Evolutionary conservation across 2,329 filamentous ascomycete species (phyloP).

Genomic region (Herpotrichia juniperi): DNA sequence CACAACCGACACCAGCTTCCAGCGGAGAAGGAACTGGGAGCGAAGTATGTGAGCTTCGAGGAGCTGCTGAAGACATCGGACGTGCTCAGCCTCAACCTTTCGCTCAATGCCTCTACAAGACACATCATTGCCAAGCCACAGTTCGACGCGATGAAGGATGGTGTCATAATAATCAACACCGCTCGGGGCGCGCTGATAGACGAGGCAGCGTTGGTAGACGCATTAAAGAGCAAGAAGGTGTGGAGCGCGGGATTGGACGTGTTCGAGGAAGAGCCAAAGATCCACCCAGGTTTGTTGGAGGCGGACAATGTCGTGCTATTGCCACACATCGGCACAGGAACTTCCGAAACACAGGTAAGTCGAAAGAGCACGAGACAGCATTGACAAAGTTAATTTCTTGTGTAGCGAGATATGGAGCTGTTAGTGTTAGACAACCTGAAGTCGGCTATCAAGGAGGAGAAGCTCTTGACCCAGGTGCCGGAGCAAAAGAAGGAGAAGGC

Average conservation of each 20-base stretch:
- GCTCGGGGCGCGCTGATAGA: slow-evolving; percentile 64
- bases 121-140: slow-evolving; percentile 60
- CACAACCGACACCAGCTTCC: slow-evolving; percentile 57
- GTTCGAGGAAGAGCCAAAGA: slow-evolving; percentile 62
- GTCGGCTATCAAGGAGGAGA: slow-evolving; percentile 61
- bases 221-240: slow-evolving; percentile 61
- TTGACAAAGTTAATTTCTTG: not conserved
- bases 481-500: slow-evolving; percentile 59
- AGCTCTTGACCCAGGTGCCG: slow-evolving; percentile 64
- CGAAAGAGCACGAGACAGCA: not conserved
- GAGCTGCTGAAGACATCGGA: slow-evolving; percentile 60
- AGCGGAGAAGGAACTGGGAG: slow-evolving; percentile 50
- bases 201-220: slow-evolving; percentile 60
- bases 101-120: slow-evolving; percentile 56
- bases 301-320: slow-evolving; percentile 60
- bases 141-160: slow-evolving; percentile 62
- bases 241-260: slow-evolving; percentile 63
- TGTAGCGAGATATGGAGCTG: slow-evolving; percentile 62
- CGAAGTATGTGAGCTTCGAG: slow-evolving; percentile 62
- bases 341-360: slow-evolving; percentile 62
- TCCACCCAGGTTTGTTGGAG: slow-evolving; percentile 57
- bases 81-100: slow-evolving; percentile 61
- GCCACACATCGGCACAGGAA: slow-evolving; percentile 66
- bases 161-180: slow-evolving; percentile 63
- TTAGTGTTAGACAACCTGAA: slow-evolving; percentile 64